Evolutionary conservation across 108 stramenopile species (phyloP).

Genomic region (Aureococcus anophagefferens): DNA sequence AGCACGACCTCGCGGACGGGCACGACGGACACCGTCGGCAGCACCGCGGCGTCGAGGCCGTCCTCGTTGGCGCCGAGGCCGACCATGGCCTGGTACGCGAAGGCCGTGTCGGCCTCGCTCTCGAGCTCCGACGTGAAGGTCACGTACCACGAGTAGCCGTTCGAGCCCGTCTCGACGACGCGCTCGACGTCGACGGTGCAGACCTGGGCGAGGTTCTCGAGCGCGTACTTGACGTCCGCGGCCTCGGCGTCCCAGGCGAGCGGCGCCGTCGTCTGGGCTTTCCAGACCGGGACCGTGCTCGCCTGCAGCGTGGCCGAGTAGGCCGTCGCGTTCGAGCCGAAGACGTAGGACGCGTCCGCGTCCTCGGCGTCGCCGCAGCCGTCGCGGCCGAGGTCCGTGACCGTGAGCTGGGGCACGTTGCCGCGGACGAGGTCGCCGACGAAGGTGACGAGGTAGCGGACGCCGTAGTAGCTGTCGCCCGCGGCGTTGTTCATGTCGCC

Average conservation of each 20-base stretch:
- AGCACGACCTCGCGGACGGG: conserved; percentile 37
- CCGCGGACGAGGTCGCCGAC: conserved; percentile 58
- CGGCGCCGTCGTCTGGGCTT: conserved; percentile 54
- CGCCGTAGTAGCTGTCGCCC: conserved; percentile 26
- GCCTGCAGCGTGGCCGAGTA: conserved; percentile 22
- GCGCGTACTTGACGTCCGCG: conserved; percentile 53
- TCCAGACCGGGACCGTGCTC: conserved; percentile 58
- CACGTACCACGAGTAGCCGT: conserved; percentile 56
- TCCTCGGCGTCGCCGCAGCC: conserved; percentile 37
- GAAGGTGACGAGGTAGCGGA: conserved; percentile 55
- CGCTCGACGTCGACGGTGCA: conserved; percentile 55
- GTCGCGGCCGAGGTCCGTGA: conserved; percentile 39
- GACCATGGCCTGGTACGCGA: conserved; percentile 21
- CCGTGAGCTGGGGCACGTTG: conserved; percentile 47
- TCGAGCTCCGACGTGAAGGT: conserved; percentile 29
- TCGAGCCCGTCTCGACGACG: conserved; percentile 18
- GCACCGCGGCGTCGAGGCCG: conserved; percentile 26
- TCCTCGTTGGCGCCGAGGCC: conserved; percentile 38
- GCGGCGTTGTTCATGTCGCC: conserved; percentile 15
- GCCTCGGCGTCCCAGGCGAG: conserved; percentile 53
- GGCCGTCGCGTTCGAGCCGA: conserved; percentile 24
- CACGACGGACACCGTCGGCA: conserved; percentile 37
- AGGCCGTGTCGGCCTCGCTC: conserved; percentile 4
- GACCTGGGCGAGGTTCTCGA: conserved; percentile 49
- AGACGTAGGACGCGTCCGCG: conserved; percentile 11